Base-by-base conservation (phyloP, 495 filamentous ascomycete species). In the Talaromyces trachyspermus region DNA sequence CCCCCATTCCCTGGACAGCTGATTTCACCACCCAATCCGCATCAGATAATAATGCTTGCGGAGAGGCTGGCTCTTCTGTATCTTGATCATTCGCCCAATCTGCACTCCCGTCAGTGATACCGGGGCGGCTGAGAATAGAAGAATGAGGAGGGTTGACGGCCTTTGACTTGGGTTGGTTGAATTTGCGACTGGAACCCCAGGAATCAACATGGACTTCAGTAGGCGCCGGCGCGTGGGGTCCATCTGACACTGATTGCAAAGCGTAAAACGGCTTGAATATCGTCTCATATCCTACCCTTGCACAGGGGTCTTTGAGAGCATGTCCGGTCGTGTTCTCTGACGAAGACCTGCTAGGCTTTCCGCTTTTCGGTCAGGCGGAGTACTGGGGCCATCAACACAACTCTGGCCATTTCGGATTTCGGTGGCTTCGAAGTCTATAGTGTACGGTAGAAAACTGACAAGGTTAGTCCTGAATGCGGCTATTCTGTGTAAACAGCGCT, bases 1-100 rank as follows among this genome's bases (percentile, higher is more conserved):
- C 88, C 90, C 12, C 88, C 89, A 63, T 96, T 35, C 89, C 89
- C 62, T 91, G 88, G 44, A 92, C 83, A 0, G 88, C 85, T 20
- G 79, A 80, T 53, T 86, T 84, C 17, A 96, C 76, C n/a, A 75
- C 83, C 88, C 88, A 96, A 46, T 81, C 72, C 8, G 80, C 80
- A 35, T 73, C 62, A 12, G 80, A 82, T 52, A 86, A 84, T 8
- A 67, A 67, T 10, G 77, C 72, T 14, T 79, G 76, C 42, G 87
- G 84, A 42, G 38, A 54, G 4, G 52, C 18, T 2, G 41, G 49
- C 4, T 52, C 54, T 24, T 48, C 43, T 25, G 43, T 19, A 15
- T 45, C 54, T 9, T 49, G 53, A 40, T 52, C 51, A 2, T 46
- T 36, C 33, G 57, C 46, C 47, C 56, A 57, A 14, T 51, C 52